These are phyloP conservation scores for Corrigiola litoralis DNA, from an alignment of 179 eudicot genomes.

Conservation along the genomic window DNA sequence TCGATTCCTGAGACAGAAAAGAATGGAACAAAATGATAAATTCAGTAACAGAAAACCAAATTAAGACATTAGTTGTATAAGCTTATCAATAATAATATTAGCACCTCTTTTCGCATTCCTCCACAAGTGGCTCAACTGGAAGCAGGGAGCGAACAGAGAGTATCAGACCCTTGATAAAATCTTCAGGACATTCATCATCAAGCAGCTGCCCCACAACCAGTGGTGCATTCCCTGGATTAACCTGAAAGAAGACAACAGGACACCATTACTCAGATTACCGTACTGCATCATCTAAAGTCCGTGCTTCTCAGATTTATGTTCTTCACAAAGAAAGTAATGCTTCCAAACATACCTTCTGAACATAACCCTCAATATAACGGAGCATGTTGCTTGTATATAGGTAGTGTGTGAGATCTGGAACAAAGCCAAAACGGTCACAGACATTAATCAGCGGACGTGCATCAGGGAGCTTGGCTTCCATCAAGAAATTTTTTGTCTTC, in stretches of 20 bases:
- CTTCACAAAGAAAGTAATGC: background rate
- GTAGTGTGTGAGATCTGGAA: constrained; percentile 92
- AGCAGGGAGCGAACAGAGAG: constrained; percentile 89
- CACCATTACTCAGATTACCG: background rate
- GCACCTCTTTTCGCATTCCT: constrained; percentile 91
- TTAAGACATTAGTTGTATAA: background rate
- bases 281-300: background rate
- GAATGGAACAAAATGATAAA: background rate
- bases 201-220: constrained; percentile 88
- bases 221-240: constrained; percentile 92
- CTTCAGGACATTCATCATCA: constrained; percentile 96
- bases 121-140: constrained; percentile 93
- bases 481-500: constrained; percentile 82
- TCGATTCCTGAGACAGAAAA: constrained; percentile 64
- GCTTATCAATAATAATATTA: background rate
- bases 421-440: constrained; percentile 89
- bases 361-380: constrained; percentile 94
- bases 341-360: constrained; percentile 61
- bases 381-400: constrained; percentile 86
- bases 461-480: constrained; percentile 97
- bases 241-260: constrained; percentile 35
- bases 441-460: constrained; percentile 92
- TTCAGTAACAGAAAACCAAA: constrained; percentile 4
- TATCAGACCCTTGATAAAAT: constrained; percentile 86
- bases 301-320: constrained; percentile 1